Evolutionary conservation across 169 alveolate species (phyloP).

Genomic region (Plasmodium gonderi): DNA sequence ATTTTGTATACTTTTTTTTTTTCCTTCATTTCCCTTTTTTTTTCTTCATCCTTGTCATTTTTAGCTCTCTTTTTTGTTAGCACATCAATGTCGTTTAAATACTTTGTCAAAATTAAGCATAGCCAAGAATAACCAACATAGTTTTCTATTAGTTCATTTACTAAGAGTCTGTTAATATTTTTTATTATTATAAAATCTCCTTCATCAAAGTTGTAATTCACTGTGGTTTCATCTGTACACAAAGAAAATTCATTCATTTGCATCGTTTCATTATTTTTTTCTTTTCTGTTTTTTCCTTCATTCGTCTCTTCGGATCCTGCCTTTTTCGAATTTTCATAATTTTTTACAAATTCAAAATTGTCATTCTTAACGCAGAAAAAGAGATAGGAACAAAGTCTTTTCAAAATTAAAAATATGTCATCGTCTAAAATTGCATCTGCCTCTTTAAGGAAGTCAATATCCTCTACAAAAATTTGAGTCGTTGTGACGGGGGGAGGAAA

Average conservation of each 20-base stretch:
- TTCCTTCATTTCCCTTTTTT: not conserved
- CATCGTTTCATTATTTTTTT: not conserved
- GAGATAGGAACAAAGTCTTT: slow-evolving; percentile 80
- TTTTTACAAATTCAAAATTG: slow-evolving; percentile 39
- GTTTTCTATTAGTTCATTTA: slow-evolving; percentile 83
- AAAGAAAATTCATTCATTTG: not conserved
- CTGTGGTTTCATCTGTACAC: not conserved
- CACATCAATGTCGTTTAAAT: slow-evolving; percentile 20
- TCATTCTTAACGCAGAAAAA: slow-evolving; percentile 67
- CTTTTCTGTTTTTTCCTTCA: not conserved
- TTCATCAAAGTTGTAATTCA: slow-evolving; percentile 35
- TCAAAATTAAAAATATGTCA: slow-evolving; percentile 79
- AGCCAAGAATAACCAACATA: slow-evolving; percentile 87
- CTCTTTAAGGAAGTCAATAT: slow-evolving; percentile 46
- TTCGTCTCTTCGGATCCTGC: not conserved
- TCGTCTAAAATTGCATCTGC: slow-evolving; percentile 85
- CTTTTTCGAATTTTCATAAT: not conserved
- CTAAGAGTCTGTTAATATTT: slow-evolving; percentile 78
- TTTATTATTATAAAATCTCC: slow-evolving; percentile 76
- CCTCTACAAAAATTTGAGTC: slow-evolving; percentile 6
- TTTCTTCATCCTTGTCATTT: not conserved
- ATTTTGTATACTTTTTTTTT: slow-evolving; percentile 11
- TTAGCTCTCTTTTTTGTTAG: not conserved
- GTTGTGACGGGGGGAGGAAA: not conserved
- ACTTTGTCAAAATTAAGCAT: slow-evolving; percentile 77